Evolutionary conservation across 2,329 filamentous ascomycete species (phyloP).

Genomic region (Alternaria panax): DNA sequence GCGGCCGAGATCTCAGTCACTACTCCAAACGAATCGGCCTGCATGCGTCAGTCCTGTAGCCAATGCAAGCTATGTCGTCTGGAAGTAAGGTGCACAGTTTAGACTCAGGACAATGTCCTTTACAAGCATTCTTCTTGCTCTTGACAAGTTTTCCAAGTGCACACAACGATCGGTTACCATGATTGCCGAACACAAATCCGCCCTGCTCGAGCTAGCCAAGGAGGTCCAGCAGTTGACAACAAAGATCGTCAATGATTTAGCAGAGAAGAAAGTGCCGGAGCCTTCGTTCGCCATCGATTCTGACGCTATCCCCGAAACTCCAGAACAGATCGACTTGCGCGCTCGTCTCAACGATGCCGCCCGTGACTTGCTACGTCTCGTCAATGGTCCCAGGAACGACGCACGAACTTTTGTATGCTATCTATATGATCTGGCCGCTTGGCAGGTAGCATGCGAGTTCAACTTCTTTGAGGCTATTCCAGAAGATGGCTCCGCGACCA

Average conservation of each 20-base stretch:
- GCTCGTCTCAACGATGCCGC: conserved; percentile 24
- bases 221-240: conserved; percentile 19
- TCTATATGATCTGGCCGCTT: conserved; percentile 28
- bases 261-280: conserved; percentile 14
- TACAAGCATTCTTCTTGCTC: not conserved
- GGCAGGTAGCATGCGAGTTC: conserved; percentile 30
- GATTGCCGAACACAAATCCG: conserved; percentile 14
- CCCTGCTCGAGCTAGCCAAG: conserved; percentile 20
- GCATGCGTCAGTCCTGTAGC: not conserved
- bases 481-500: conserved; percentile 8
- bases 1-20: not conserved
- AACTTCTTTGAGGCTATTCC: conserved; percentile 27
- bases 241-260: conserved; percentile 19
- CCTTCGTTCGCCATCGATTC: conserved; percentile 22
- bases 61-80: not conserved
- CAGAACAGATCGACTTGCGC: conserved; percentile 18
- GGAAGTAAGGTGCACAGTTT: not conserved
- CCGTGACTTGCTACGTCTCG: conserved; percentile 31
- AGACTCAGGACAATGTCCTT: not conserved
- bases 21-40: not conserved
- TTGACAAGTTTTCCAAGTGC: not conserved
- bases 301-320: conserved; percentile 14
- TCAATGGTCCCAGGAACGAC: conserved; percentile 26
- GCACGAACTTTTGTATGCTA: conserved; percentile 23
- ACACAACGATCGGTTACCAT: conserved; percentile 1